Conservation (phyloP, 2,329 filamentous ascomycete species). For the Sclerotinia subarctica region DNA sequence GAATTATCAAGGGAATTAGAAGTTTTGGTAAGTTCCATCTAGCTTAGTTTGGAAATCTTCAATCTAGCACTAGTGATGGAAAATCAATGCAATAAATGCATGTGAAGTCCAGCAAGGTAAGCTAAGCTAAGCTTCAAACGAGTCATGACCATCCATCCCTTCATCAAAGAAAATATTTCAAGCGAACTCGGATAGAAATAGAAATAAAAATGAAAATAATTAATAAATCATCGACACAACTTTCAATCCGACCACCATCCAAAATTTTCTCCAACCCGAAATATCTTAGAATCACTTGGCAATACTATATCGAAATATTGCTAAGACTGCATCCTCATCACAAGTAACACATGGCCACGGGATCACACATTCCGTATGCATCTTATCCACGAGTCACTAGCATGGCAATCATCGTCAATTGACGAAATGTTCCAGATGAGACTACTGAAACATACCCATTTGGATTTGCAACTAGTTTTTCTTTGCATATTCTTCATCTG, state of each 20-base stretch:
- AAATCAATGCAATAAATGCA: background rate
- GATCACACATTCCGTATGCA: conserved; percentile 6
- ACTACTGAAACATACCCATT: conserved; percentile 7
- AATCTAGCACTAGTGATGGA: background rate
- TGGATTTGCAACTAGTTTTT: too few species aligned
- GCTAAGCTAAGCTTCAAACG: background rate
- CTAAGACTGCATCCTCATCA: background rate
- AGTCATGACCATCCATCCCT: background rate
- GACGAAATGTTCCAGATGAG: background rate
- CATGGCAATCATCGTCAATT: background rate
- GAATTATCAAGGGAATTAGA: background rate
- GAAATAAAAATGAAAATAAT: too few species aligned
- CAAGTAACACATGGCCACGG: conserved; percentile 7
- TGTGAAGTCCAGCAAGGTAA: background rate
- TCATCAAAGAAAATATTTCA: background rate
- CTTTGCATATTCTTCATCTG: background rate
- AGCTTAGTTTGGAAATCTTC: background rate
- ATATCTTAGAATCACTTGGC: background rate
- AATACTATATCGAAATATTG: background rate
- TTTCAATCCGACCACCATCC: background rate
- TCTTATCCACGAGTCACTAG: conserved; percentile 3
- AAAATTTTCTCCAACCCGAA: background rate
- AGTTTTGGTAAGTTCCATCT: too few species aligned
- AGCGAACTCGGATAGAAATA: background rate
- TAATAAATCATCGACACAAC: background rate